A percentile compares a stretch with the other conserved stretches of the same genome.
These are phyloP conservation scores for Monilinia laxa DNA, from an alignment of 2,329 filamentous ascomycete genomes.

Conservation along the genomic window DNA sequence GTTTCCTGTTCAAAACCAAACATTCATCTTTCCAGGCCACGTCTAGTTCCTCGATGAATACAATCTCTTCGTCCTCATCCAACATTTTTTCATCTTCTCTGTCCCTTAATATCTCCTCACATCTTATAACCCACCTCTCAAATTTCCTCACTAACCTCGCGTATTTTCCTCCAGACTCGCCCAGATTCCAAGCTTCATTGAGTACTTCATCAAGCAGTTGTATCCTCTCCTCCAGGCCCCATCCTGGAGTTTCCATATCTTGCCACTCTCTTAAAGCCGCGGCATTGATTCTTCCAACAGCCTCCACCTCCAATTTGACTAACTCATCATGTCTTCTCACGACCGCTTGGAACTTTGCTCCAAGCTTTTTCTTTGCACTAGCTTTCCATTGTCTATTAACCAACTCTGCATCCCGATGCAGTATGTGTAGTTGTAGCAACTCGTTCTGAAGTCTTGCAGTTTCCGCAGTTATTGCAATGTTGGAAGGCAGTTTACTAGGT, in stretches of 20 bases:
- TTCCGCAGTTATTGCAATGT: constrained; percentile 58
- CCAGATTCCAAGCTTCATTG: constrained; percentile 57
- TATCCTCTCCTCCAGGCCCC: constrained; percentile 54
- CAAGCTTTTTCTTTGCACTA: constrained; percentile 53
- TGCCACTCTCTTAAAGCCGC: constrained; percentile 54
- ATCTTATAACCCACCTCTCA: constrained; percentile 56
- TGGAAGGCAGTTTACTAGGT: constrained; percentile 60
- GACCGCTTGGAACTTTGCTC: constrained; percentile 45
- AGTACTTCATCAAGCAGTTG: constrained; percentile 58
- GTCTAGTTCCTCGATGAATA: constrained; percentile 58
- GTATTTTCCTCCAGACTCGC: constrained; percentile 57
- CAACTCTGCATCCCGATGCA: constrained; percentile 55
- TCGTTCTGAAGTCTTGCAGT: constrained; percentile 61
- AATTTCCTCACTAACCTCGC: constrained; percentile 55
- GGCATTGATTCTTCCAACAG: constrained; percentile 52
- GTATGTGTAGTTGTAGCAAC: constrained; percentile 62
- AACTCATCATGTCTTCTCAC: constrained; percentile 45
- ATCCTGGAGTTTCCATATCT: constrained; percentile 37
- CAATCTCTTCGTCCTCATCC: constrained; percentile 40
- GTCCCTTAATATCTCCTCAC: constrained; percentile 49
- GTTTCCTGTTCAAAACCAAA: constrained; percentile 50
- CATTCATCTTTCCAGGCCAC: constrained; percentile 59
- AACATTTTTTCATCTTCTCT: constrained; percentile 38
- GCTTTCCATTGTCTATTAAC: constrained; percentile 53
- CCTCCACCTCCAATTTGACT: constrained; percentile 44